These are phyloP conservation scores for Oryza meridionalis DNA, from an alignment of 176 grass and related monocot genomes.

Conservation along the genomic window DNA sequence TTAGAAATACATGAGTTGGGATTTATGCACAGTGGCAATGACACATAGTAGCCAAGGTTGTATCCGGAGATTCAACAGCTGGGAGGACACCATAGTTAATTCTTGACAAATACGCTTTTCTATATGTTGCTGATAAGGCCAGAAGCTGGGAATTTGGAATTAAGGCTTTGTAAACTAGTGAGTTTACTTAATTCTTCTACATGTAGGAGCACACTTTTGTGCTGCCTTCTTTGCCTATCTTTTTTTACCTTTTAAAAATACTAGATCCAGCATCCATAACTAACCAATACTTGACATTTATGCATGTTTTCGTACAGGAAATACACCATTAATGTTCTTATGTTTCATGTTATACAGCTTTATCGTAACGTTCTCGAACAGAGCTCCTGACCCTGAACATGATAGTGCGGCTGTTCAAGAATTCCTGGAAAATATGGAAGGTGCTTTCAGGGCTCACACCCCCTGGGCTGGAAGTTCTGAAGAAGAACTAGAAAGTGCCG, in stretches of 20 bases:
- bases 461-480: slow-evolving; percentile 97
- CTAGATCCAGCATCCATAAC: background rate
- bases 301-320: slow-evolving; percentile 14
- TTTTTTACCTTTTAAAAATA: background rate
- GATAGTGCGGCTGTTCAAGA: slow-evolving; percentile 85
- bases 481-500: slow-evolving; percentile 95
- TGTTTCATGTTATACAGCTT: slow-evolving; percentile 62
- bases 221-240: background rate
- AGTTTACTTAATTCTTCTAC: background rate
- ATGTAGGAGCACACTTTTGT: background rate
- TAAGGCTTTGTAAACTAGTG: slow-evolving; percentile 1
- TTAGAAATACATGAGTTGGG: background rate
- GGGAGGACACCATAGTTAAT: background rate
- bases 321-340: slow-evolving; percentile 19
- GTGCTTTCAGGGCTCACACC: slow-evolving; percentile 79
- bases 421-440: slow-evolving; percentile 96
- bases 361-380: slow-evolving; percentile 87
- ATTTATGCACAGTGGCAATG: background rate
- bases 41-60: background rate
- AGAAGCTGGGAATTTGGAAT: background rate
- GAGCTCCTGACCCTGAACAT: slow-evolving; percentile 87
- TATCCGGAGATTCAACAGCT: background rate
- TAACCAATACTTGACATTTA: slow-evolving; percentile 27
- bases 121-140: background rate
- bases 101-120: slow-evolving; percentile 9